phyloP scores from a whole-genome alignment of 345 rosid species.

The Gossypioides kirkii region DNA sequence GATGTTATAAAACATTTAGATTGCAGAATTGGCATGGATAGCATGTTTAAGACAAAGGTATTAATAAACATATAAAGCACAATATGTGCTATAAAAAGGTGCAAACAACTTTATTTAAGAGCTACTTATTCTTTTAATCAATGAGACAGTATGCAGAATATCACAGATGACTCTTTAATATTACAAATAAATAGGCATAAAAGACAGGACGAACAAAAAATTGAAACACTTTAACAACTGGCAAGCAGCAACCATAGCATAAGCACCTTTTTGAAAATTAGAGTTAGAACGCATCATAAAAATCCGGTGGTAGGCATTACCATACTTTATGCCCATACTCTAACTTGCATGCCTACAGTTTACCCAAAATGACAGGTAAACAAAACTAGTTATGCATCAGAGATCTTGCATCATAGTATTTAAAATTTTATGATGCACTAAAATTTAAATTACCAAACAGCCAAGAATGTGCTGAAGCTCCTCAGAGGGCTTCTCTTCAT shows the following conservation, averaged over 20 bases:
- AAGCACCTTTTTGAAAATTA: background rate
- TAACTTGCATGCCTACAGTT: background rate
- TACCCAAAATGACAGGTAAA: conserved; percentile 6
- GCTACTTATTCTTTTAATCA: background rate
- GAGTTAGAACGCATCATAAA: background rate
- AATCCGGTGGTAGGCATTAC: background rate
- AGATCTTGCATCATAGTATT: background rate
- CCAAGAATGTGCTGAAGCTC: conserved; percentile 77
- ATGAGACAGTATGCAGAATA: background rate
- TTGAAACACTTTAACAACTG: background rate
- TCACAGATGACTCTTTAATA: background rate
- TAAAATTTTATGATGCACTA: background rate
- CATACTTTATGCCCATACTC: background rate
- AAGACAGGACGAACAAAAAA: background rate
- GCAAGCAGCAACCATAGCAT: background rate
- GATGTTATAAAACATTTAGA: background rate
- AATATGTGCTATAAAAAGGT: background rate
- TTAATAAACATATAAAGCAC: background rate
- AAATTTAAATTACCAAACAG: conserved; percentile 57
- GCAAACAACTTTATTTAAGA: background rate
- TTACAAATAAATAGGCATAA: background rate
- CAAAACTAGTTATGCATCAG: background rate
- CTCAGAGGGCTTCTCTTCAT: conserved; percentile 61
- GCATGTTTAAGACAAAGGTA: background rate
- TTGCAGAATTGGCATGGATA: background rate